Conservation (phyloP, 73 alveolate species). For the Diophrys sp. region DNA sequence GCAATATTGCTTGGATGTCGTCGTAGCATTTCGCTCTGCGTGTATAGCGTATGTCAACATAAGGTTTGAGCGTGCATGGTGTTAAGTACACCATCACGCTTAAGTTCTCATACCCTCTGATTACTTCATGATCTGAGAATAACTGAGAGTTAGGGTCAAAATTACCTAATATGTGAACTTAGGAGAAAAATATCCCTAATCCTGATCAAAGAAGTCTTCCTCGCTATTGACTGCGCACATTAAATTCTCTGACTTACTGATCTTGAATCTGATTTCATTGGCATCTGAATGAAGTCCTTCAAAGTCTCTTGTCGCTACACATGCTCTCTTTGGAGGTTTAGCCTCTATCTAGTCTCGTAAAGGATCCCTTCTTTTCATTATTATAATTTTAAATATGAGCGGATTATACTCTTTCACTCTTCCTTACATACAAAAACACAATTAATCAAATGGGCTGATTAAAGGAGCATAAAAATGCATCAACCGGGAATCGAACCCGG, state of each 20-base stretch:
- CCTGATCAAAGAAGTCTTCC: neutral
- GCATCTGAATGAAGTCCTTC: neutral
- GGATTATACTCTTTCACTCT: no score
- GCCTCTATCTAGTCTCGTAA: neutral
- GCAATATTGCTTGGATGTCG: neutral
- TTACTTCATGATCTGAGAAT: neutral
- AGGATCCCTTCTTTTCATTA: slow-evolving; percentile 2
- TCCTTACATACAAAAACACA: no score
- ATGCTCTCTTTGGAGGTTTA: neutral
- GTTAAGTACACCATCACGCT: neutral
- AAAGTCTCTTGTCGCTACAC: neutral
- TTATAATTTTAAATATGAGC: neutral
- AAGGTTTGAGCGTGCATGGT: neutral
- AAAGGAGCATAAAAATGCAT: no score
- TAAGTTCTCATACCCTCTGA: neutral
- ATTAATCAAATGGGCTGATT: no score
- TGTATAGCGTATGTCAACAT: neutral
- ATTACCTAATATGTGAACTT: neutral
- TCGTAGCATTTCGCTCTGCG: neutral
- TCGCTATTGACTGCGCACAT: neutral
- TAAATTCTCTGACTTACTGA: neutral
- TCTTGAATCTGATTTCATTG: neutral
- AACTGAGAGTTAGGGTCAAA: neutral
- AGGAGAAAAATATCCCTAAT: neutral
- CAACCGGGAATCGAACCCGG: no score